Conservation (phyloP, 2,329 filamentous ascomycete species). For the Aureobasidium sp. region DNA sequence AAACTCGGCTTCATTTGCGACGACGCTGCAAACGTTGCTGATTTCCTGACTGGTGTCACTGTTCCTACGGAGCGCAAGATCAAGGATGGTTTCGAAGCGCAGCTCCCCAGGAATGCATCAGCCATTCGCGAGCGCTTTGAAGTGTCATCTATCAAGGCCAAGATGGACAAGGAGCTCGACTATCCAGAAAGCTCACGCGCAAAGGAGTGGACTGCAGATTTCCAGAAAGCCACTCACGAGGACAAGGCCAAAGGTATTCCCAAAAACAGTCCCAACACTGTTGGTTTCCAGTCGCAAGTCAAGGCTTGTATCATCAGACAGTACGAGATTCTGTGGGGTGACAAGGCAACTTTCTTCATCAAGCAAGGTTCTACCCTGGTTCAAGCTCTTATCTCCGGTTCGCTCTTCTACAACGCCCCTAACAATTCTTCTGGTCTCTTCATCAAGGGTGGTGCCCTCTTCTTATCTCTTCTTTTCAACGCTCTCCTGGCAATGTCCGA, state of each 20-base stretch:
- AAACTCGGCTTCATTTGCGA: slow-evolving; percentile 54
- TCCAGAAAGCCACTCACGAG: slow-evolving; percentile 42
- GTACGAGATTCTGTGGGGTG: slow-evolving; percentile 58
- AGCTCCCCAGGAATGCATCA: slow-evolving; percentile 36
- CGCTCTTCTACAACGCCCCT: slow-evolving; percentile 58
- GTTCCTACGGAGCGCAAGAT: slow-evolving; percentile 44
- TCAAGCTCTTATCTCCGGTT: slow-evolving; percentile 56
- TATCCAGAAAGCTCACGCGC: slow-evolving; percentile 46
- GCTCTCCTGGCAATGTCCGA: slow-evolving; percentile 56
- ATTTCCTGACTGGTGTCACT: slow-evolving; percentile 58
- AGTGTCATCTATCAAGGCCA: slow-evolving; percentile 40
- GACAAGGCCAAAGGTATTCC: slow-evolving; percentile 50
- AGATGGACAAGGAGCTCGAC: slow-evolving; percentile 48
- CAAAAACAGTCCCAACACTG: slow-evolving; percentile 48
- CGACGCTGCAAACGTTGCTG: slow-evolving; percentile 54
- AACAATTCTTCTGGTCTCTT: slow-evolving; percentile 53
- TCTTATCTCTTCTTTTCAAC: slow-evolving; percentile 57
- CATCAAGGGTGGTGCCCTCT: slow-evolving; percentile 54
- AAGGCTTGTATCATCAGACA: slow-evolving; percentile 49
- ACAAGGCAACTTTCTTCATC: slow-evolving; percentile 55
- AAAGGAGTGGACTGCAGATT: slow-evolving; percentile 43
- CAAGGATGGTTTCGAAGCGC: slow-evolving; percentile 33
- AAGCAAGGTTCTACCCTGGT: slow-evolving; percentile 50
- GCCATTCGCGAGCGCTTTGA: slow-evolving; percentile 44
- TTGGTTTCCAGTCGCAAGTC: slow-evolving; percentile 48